phyloP scores from a whole-genome alignment of 306 rosid genomes.

The Cucumis cinereus region DNA sequence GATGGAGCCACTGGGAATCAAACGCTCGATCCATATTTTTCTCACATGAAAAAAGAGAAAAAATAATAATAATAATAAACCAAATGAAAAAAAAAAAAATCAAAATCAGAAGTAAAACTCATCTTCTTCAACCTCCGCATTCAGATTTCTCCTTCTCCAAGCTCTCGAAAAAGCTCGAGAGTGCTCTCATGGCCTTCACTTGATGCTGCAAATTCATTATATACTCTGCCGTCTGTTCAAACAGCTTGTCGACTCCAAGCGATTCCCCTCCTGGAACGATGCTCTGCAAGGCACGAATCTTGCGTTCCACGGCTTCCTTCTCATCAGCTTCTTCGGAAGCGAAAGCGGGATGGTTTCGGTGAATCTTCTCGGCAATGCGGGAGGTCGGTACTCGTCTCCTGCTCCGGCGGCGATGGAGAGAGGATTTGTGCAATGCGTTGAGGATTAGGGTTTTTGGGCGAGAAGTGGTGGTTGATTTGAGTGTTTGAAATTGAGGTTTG shows the following conservation, averaged over 20 bases:
- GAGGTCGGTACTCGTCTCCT: background rate
- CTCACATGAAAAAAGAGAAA: background rate
- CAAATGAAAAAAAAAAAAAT: background rate
- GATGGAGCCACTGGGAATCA: background rate
- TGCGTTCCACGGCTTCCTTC: constrained; percentile 56
- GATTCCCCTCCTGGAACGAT: constrained; percentile 76
- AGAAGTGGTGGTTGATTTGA: constrained; percentile 16
- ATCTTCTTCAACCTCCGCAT: constrained; percentile 44
- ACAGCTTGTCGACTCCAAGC: constrained; percentile 59
- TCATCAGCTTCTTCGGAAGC: constrained; percentile 14
- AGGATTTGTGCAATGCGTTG: constrained; percentile 17
- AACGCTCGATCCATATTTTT: background rate
- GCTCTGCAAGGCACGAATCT: constrained; percentile 76
- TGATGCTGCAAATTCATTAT: constrained; percentile 60
- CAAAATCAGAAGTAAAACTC: background rate
- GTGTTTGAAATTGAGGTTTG: constrained; percentile 7
- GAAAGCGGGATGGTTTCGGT: background rate
- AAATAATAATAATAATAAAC: background rate
- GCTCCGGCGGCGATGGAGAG: constrained; percentile 7
- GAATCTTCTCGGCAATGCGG: constrained; percentile 1
- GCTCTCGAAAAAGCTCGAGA: constrained; percentile 38
- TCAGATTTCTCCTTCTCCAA: constrained; percentile 56
- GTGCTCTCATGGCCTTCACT: constrained; percentile 60
- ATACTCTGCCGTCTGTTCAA: constrained; percentile 81
- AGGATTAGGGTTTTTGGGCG: background rate